Evolutionary conservation across 495 filamentous ascomycete species (phyloP).

Genomic region (Hyaloscypha bicolor): DNA sequence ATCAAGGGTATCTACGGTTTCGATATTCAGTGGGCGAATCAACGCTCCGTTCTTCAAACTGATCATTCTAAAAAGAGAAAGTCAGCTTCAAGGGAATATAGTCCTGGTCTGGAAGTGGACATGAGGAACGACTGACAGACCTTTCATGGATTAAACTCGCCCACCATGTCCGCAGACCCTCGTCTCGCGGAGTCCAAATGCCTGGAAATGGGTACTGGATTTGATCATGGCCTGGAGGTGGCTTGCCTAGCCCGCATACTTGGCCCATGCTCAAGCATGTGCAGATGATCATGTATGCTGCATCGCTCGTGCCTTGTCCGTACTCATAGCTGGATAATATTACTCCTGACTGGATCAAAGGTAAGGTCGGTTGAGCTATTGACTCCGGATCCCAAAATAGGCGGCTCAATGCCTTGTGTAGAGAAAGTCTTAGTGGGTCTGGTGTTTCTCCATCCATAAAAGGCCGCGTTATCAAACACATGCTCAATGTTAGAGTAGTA

Average conservation of each 20-base stretch:
- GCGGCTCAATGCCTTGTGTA: not conserved
- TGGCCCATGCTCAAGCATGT: not conserved
- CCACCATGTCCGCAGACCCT: not conserved
- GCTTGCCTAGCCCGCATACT: not conserved
- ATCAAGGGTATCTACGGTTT: not conserved
- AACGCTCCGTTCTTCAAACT: not conserved
- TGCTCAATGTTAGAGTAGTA: not conserved
- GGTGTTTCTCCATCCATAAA: not conserved
- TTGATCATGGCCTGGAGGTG: not conserved
- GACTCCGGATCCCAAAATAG: not conserved
- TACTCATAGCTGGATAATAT: not conserved
- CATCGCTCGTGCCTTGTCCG: not conserved
- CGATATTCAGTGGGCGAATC: not conserved
- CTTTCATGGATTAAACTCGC: not conserved
- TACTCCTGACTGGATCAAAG: not conserved
- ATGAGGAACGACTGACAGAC: not conserved
- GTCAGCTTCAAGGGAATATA: not conserved
- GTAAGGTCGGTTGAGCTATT: not conserved
- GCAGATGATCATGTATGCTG: not conserved
- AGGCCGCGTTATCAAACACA: not conserved
- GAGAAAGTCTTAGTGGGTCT: not conserved
- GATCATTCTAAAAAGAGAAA: not conserved
- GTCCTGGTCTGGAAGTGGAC: no score
- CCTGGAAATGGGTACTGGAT: not conserved
- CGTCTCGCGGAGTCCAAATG: not conserved